Base-by-base conservation (phyloP, 257 asterid genomes). In the Penstemon newberryi region DNA sequence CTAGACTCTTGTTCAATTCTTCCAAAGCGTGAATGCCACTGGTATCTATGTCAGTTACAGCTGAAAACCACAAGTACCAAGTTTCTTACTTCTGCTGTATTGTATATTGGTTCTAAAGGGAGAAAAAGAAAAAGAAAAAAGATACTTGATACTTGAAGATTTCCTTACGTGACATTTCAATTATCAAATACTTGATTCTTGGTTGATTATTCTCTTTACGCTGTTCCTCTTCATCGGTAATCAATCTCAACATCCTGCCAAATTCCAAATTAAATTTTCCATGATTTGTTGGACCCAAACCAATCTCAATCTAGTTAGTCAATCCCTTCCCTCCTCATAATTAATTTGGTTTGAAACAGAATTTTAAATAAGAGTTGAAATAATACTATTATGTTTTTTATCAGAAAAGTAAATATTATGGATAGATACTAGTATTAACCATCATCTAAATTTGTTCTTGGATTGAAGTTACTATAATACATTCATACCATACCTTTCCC, bases 21-120 rank as follows among this genome's bases (percentile, higher is more conserved):
- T 94, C 91, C 66, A 94, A 42, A 8, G 96, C 79, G 79, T 90
- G 96, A 33, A 94, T 84, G 7, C 99, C 99, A 72, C 96, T 86
- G 0, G 96, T 90, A 69, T 93, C 99, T 33, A 93, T 83, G 47
- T 90, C 99, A 33, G 88, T 89, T 55, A 94, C 97, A 77, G 97
- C 99, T 94, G 92, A 79, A 80, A 36, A 19, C 44, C 13, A 65
- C 10, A 12, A 11, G 18, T 3, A 6, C 5, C 37, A 8, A 4
- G 11, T 5, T 3, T 33, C 38, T 11, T 56, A 15, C 18, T 15
- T 15, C 18, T 15, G 18, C 18, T 15, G 18, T 15, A 15, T 15
- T 15, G 18, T 15, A 15, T 15, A 15, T 15, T 15, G 18, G 18
- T 15, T 15, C 18, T 15, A 15, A 15, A 15, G 18, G 18, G 18